phyloP scores from a whole-genome alignment of 2,329 filamentous ascomycete species.

The Ceratocystis lukuohia region DNA sequence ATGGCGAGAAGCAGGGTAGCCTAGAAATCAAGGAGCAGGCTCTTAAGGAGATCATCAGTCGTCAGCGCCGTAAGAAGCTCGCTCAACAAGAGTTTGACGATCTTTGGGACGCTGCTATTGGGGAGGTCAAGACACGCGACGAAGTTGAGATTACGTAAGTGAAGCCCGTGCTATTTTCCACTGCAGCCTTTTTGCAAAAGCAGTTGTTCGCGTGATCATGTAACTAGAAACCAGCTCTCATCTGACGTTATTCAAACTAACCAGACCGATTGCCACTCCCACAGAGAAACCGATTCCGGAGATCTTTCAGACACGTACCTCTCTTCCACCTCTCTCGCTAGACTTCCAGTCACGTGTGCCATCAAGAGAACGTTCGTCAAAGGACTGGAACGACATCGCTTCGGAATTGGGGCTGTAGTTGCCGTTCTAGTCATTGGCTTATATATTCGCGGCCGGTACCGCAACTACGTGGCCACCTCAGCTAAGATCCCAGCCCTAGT shows the following conservation, averaged over 20 bases:
- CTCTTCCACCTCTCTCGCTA: conserved; percentile 79
- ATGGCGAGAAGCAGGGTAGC: conserved; percentile 44
- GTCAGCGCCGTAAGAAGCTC: conserved; percentile 70
- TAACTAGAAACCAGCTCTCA: conserved; percentile 24
- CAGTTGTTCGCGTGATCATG: conserved; percentile 21
- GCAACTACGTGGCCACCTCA: conserved; percentile 49
- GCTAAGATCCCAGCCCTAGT: conserved; percentile 72
- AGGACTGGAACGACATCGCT: conserved; percentile 74
- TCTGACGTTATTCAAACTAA: conserved; percentile 56
- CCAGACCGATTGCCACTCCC: conserved; percentile 60
- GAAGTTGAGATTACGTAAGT: conserved; percentile 51
- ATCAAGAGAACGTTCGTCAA: conserved; percentile 64
- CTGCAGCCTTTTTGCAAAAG: conserved; percentile 18
- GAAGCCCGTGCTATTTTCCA: conserved; percentile 17
- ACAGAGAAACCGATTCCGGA: conserved; percentile 57
- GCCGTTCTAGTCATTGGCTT: conserved; percentile 35
- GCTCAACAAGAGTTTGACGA: conserved; percentile 83
- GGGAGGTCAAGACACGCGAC: conserved; percentile 52
- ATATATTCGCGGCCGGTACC: conserved; percentile 53
- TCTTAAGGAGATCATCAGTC: conserved; percentile 61
- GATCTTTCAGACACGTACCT: conserved; percentile 50
- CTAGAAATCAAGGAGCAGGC: conserved; percentile 54
- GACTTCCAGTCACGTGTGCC: conserved; percentile 74
- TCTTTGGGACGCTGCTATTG: conserved; percentile 61
- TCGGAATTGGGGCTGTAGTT: conserved; percentile 60